Percentiles rank a stretch among this genome's conserved stretches.
phyloP scores from a whole-genome alignment of 129 eudicot species.

The Saposhnikovia divaricata region DNA sequence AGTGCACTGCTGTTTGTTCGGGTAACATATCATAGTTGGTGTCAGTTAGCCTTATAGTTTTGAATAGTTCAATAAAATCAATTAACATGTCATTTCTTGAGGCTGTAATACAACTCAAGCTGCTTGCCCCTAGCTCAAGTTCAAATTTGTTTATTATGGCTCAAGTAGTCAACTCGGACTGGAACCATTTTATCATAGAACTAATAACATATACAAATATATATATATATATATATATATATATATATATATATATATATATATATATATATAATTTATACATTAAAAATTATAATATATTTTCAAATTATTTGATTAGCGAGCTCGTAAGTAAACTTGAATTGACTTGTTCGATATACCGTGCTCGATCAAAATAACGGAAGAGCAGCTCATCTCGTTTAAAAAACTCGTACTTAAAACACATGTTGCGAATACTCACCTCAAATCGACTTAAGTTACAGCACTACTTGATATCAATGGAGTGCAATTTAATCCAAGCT shows the following conservation, averaged over 20 bases:
- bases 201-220: no score
- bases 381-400: no score
- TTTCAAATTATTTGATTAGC: no score
- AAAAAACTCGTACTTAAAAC: background rate
- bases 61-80: background rate
- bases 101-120: background rate
- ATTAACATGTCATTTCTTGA: background rate
- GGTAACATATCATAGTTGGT: background rate
- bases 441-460: background rate
- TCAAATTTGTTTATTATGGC: no score
- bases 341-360: background rate
- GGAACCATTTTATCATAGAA: background rate
- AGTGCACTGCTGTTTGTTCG: background rate
- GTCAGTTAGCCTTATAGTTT: background rate
- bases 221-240: no score
- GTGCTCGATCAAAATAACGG: background rate
- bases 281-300: no score
- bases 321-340: background rate
- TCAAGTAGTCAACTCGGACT: no score
- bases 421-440: background rate
- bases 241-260: no score
- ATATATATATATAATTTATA: no score
- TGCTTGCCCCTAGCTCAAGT: background rate
- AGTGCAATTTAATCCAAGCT: background rate
- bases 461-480: background rate